Percentiles rank a stretch among this genome's conserved stretches.
These are phyloP conservation scores for Esteya vermicola DNA, from an alignment of 2,329 filamentous ascomycete species.

Conservation along the genomic window DNA sequence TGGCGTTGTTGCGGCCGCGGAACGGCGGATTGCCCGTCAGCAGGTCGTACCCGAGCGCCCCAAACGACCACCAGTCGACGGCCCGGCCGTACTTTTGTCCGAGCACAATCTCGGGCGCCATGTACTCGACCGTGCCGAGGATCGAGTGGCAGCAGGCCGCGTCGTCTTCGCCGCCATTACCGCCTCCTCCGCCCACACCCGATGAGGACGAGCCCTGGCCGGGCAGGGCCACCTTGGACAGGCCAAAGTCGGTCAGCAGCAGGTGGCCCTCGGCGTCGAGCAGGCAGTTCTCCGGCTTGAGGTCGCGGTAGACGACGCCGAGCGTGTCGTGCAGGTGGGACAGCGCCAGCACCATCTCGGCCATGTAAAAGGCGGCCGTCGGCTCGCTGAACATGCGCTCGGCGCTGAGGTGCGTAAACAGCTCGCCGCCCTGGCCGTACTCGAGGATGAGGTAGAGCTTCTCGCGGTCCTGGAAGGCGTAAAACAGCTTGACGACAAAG, in stretches of 20 bases:
- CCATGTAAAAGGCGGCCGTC: conserved; percentile 93
- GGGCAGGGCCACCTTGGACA: conserved; percentile 76
- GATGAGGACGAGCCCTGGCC: no score
- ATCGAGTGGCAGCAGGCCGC: conserved; percentile 77
- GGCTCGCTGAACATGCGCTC: conserved; percentile 93
- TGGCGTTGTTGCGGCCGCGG: conserved; percentile 77
- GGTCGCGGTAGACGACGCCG: conserved; percentile 88
- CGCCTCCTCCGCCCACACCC: no score
- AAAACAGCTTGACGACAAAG: conserved; percentile 95
- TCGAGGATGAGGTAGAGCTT: conserved; percentile 96
- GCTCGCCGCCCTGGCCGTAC: conserved; percentile 91
- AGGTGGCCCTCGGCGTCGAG: conserved; percentile 84
- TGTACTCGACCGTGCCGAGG: conserved; percentile 93
- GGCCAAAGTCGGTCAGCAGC: conserved; percentile 87
- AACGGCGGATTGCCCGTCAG: conserved; percentile 90
- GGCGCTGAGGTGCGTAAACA: conserved; percentile 87
- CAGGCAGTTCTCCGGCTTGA: conserved; percentile 96
- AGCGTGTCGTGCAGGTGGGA: conserved; percentile 85
- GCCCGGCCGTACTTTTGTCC: conserved; percentile 84
- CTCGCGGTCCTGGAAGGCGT: conserved; percentile 95
- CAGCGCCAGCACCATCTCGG: conserved; percentile 87
- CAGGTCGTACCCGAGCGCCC: conserved; percentile 80
- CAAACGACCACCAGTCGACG: conserved; percentile 98
- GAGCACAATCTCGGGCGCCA: conserved; percentile 89
- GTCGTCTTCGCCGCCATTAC: conserved; percentile 30